These are phyloP conservation scores for Aspergillus neoniger DNA, from an alignment of 2,329 filamentous ascomycete genomes.

Conservation along the genomic window DNA sequence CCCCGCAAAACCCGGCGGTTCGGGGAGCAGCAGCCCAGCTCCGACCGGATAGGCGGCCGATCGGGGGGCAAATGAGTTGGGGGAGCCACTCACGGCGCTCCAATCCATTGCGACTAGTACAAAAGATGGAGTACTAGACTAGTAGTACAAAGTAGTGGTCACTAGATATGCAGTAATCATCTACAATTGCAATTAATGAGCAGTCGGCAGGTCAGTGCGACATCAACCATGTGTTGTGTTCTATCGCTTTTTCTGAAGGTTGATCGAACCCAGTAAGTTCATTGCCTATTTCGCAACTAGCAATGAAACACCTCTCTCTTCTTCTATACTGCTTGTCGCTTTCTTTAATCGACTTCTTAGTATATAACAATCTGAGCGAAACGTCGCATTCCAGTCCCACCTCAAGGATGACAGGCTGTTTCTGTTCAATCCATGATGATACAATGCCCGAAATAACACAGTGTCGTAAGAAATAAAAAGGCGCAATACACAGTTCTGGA, in stretches of 20 bases:
- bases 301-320: neutral
- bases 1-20: slow-evolving; percentile 20
- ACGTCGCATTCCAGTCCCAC: slow-evolving; percentile 5
- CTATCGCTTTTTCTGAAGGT: neutral
- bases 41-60: slow-evolving; percentile 14
- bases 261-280: neutral
- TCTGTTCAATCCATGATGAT: slow-evolving; percentile 4
- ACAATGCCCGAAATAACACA: neutral
- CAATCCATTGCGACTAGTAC: neutral
- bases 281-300: neutral
- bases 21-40: slow-evolving; percentile 25
- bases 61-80: neutral
- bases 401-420: slow-evolving; percentile 7
- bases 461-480: neutral
- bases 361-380: neutral
- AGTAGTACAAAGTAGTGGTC: neutral
- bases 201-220: neutral
- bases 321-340: neutral
- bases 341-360: neutral
- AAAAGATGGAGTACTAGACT: neutral
- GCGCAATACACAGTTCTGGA: neutral
- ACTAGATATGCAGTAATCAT: too few species aligned
- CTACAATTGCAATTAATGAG: too few species aligned
- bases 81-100: neutral
- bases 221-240: neutral